A percentile compares a stretch with the other conserved stretches of the same genome.
Evolutionary conservation across 75 land plant species (phyloP).

Genomic region (Sequoiadendron giganteum): DNA sequence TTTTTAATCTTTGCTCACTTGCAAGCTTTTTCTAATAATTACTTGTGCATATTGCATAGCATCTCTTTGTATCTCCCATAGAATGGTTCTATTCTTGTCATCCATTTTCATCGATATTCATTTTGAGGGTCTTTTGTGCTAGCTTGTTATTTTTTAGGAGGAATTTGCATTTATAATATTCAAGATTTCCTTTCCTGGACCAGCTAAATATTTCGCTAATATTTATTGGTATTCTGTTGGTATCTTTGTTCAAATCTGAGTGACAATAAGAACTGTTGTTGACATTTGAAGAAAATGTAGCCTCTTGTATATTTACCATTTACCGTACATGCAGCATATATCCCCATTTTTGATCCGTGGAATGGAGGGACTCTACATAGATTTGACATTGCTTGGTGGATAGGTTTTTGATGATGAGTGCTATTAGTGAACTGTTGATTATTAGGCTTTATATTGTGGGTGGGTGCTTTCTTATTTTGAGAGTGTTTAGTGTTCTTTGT

Average conservation of each 20-base stretch:
- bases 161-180: too few relatives aligned
- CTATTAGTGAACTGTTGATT: neutral
- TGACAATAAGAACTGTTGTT: neutral
- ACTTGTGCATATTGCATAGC: too few relatives aligned
- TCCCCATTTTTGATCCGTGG: neutral
- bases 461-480: neutral
- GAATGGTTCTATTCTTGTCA: too few relatives aligned
- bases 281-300: neutral
- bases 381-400: neutral
- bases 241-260: too few relatives aligned
- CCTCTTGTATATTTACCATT: neutral
- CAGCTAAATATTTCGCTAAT: neutral
- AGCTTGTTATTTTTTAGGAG: too few relatives aligned
- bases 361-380: neutral
- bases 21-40: neutral
- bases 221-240: too few relatives aligned
- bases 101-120: too few relatives aligned
- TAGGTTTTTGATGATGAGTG: neutral
- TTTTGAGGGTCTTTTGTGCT: neutral
- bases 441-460: too few relatives aligned
- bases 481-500: too few relatives aligned
- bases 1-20: neutral
- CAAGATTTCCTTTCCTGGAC: neutral
- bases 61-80: too few relatives aligned
- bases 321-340: neutral